Base-by-base conservation (phyloP, 345 rosid species). In the Salix suchowensis region DNA sequence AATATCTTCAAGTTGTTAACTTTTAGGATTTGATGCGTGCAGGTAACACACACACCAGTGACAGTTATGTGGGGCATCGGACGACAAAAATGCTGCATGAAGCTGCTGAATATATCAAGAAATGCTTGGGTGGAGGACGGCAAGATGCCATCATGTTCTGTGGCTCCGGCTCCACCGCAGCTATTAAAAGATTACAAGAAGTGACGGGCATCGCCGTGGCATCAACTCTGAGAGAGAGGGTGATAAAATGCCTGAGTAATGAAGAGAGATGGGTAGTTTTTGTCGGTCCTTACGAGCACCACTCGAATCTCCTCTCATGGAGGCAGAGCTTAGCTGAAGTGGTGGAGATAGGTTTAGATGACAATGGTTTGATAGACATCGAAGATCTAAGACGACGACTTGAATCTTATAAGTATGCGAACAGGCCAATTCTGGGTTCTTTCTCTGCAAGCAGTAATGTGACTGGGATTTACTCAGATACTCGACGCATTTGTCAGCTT, bases 371-470 rank as follows among this genome's bases (percentile, higher is more conserved):
- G 36, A 44, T 88, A 2, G 87, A 88, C 52, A 78, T 82, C 7
- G 81, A 79, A 70, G 79, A 37, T 37, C 74, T 90, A 10, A 73
- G 80, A 9, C 67, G 19, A 6, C 50, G 78, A 50, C 89, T 90
- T 0, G 73, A 78, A 68, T 44, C 61, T 0, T 88, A 64, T 32
- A 68, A 72, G n/a, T 21, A 69, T 13, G 55, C 70, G 5, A 86
- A 84, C 5, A 39, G 92, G 62, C 94, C 92, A 0, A 74, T 90
- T 54, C 54, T 90, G 40, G 90, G 87, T 21, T 87, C 92, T 0
- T 90, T 90, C 36, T 90, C 94, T 0, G 94, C 92, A 75, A 88
- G 92, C 42, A 90, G 94, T 42, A 90, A 88, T 6, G 90, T 90
- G 1, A 86, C 88, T 19, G 92, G 92, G 1, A 81, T 84, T 76